These are phyloP conservation scores for Clonostachys solani DNA, from an alignment of 2,329 filamentous ascomycete species.

Conservation along the genomic window DNA sequence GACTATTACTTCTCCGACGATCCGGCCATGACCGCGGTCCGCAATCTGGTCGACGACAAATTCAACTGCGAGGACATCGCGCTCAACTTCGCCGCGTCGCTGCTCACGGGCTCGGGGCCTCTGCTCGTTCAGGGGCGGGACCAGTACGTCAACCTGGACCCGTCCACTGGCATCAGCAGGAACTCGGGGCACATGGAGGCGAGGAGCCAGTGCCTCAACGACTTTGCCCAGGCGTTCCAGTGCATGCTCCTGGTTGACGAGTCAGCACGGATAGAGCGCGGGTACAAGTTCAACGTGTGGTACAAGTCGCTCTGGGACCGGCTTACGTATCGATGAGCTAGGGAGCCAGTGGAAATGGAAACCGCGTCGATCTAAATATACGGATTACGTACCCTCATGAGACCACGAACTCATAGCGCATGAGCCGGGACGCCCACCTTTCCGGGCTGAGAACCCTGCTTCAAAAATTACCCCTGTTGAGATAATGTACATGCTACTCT, in stretches of 20 bases:
- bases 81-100: constrained; percentile 26
- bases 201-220: constrained; percentile 26
- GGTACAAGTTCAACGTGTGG: no score
- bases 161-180: constrained; percentile 22
- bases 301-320: no score
- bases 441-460: no score
- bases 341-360: no score
- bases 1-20: constrained; percentile 29
- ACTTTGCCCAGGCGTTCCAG: constrained; percentile 23
- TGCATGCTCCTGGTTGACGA: constrained; percentile 21
- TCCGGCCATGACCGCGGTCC: constrained; percentile 19
- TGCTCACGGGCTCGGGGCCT: constrained; percentile 25
- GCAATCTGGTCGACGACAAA: constrained; percentile 27
- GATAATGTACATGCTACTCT: no score
- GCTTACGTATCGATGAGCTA: no score
- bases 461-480: no score
- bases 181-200: constrained; percentile 23
- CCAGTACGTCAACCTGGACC: constrained; percentile 22
- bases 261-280: no score
- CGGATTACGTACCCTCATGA: no score
- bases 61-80: constrained; percentile 36
- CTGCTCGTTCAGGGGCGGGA: constrained; percentile 25
- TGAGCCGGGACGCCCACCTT: no score
- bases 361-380: no score
- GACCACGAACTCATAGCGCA: no score